Conservation (phyloP, 306 rosid species). For the Cicer bijugum region DNA sequence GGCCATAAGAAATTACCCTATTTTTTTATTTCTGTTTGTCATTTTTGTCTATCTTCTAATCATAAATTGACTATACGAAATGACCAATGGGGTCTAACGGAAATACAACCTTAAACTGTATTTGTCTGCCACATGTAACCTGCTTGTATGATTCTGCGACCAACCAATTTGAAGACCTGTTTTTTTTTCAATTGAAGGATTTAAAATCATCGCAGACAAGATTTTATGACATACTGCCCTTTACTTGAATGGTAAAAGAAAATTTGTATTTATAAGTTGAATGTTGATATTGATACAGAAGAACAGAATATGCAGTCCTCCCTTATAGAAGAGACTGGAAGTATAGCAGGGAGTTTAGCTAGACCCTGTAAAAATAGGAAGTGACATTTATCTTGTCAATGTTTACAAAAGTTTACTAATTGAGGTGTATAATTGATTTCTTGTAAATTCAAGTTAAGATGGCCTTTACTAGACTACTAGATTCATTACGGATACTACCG, state of each 20-base stretch:
- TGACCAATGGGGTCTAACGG: not conserved
- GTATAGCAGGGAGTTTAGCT: not conserved
- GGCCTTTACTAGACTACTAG: not conserved
- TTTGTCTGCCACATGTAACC: not conserved
- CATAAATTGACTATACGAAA: conserved; percentile 21
- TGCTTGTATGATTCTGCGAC: not conserved
- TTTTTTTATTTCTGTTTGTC: not conserved
- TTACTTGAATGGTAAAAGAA: not conserved
- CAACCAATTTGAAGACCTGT: not conserved
- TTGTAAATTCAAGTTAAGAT: not conserved
- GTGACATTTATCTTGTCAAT: not conserved
- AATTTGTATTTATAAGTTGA: not conserved
- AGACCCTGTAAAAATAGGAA: not conserved
- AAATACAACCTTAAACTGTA: not conserved
- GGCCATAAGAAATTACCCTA: not conserved
- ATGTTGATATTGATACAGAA: not conserved
- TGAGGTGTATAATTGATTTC: too few species aligned
- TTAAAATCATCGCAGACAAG: not conserved
- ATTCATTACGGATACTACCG: not conserved
- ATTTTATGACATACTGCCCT: not conserved
- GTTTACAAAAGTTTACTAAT: not conserved
- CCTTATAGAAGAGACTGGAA: not conserved
- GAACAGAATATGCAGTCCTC: not conserved
- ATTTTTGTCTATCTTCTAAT: not conserved
- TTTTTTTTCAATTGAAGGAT: not conserved